phyloP scores from a whole-genome alignment of 192 early-diverging fungal species.

The Coemansia sp. region DNA sequence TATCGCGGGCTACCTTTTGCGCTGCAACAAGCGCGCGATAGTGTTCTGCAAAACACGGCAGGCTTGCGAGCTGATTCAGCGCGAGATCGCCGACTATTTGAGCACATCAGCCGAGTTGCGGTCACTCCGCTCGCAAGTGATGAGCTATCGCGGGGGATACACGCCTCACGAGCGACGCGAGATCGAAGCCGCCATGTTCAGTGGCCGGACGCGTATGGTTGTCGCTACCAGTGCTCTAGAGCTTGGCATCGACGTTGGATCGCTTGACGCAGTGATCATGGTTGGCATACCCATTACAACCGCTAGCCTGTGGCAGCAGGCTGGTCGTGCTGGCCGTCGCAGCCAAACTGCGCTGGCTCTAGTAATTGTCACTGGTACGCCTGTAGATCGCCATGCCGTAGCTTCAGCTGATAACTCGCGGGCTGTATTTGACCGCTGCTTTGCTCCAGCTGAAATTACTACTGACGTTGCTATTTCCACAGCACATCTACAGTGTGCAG shows the following conservation, averaged over 20 bases:
- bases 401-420: constrained; percentile 28
- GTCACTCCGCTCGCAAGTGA: constrained; percentile 26
- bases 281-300: constrained; percentile 62
- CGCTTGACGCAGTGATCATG: constrained; percentile 72
- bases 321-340: constrained; percentile 74
- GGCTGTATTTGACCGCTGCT: constrained; percentile 55
- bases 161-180: constrained; percentile 58
- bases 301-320: constrained; percentile 67
- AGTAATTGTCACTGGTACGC: constrained; percentile 58
- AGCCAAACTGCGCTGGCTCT: constrained; percentile 63
- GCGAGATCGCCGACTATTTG: constrained; percentile 23
- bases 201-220: constrained; percentile 63
- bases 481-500: constrained; percentile 75
- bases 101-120: constrained; percentile 1
- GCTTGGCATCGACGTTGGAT: constrained; percentile 81
- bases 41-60: constrained; percentile 59
- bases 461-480: constrained; percentile 37
- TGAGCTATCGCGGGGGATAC: constrained; percentile 84
- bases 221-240: constrained; percentile 83
- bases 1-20: constrained; percentile 46
- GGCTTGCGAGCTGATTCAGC: constrained; percentile 55
- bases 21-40: constrained; percentile 47
- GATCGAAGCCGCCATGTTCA: constrained; percentile 73
- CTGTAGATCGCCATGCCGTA: constrained; percentile 60
- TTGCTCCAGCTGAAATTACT: constrained; percentile 44